Evolutionary conservation across 164 flowering plant species (phyloP).

Genomic region (Brasenia schreberi): DNA sequence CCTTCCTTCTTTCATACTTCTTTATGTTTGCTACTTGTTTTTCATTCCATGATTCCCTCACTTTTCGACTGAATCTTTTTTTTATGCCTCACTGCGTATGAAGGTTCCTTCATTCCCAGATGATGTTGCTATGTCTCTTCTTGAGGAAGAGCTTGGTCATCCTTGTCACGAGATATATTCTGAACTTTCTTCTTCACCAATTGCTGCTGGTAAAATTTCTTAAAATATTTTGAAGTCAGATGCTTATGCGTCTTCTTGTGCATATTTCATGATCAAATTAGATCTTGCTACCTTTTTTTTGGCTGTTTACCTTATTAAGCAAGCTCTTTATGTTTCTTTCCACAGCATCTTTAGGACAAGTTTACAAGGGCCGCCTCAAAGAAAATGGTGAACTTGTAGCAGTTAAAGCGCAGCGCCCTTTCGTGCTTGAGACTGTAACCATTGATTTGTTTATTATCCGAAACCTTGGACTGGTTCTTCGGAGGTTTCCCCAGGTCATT

Average conservation of each 20-base stretch:
- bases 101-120: constrained; percentile 99
- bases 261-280: background rate
- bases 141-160: constrained; percentile 91
- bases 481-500: constrained; percentile 83
- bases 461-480: constrained; percentile 74
- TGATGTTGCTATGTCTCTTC: constrained; percentile 93
- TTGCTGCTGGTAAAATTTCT: constrained; percentile 77
- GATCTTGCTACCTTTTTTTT: background rate
- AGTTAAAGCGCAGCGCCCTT: constrained; percentile 96
- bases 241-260: background rate
- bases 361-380: constrained; percentile 86
- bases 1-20: too few species aligned
- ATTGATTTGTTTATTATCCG: constrained; percentile 78
- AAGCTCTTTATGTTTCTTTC: constrained; percentile 1
- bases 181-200: constrained; percentile 87
- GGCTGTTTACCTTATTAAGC: background rate
- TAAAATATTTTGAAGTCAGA: background rate
- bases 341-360: constrained; percentile 98
- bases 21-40: background rate
- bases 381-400: constrained; percentile 98
- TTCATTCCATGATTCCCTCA: too few species aligned
- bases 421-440: constrained; percentile 96
- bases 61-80: background rate
- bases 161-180: constrained; percentile 82
- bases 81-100: constrained; percentile 18